These are phyloP conservation scores for Alnus rubra DNA, from an alignment of 306 rosid genomes.

Conservation along the genomic window DNA sequence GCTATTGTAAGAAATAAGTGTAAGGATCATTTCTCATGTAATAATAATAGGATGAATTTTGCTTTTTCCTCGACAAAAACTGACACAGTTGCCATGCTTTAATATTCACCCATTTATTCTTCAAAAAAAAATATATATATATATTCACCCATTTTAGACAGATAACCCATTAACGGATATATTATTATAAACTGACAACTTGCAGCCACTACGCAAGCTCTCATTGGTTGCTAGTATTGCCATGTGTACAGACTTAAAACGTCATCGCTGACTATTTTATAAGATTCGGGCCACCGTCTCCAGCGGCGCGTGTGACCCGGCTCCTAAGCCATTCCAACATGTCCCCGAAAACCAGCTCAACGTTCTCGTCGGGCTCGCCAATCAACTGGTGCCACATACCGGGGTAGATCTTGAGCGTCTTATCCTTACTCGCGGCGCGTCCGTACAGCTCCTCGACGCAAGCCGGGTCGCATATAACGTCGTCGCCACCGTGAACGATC, in stretches of 20 bases:
- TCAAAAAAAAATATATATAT: too few relatives aligned
- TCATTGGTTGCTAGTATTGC: constrained; percentile 45
- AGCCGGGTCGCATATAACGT: constrained; percentile 80
- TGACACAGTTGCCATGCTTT: too few relatives aligned
- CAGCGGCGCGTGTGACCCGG: constrained; percentile 42
- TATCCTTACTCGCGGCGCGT: constrained; percentile 79
- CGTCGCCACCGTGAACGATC: constrained; percentile 72
- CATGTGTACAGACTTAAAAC: constrained; percentile 4
- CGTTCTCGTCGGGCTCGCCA: constrained; percentile 64
- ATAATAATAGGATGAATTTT: too few relatives aligned
- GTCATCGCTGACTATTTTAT: background rate
- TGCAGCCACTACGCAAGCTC: background rate
- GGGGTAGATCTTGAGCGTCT: constrained; percentile 68
- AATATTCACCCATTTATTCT: too few relatives aligned
- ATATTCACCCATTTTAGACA: too few relatives aligned
- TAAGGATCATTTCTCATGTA: too few relatives aligned
- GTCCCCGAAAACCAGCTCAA: constrained; percentile 72
- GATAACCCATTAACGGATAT: background rate
- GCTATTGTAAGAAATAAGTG: too few relatives aligned
- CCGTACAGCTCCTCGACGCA: constrained; percentile 65
- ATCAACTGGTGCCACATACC: constrained; percentile 92
- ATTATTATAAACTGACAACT: background rate
- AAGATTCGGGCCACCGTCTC: constrained; percentile 16
- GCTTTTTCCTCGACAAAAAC: too few relatives aligned
- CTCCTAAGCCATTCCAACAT: constrained; percentile 65